Conservation (phyloP, 805 yeast genomes). For the Millerozyma acaciae region DNA sequence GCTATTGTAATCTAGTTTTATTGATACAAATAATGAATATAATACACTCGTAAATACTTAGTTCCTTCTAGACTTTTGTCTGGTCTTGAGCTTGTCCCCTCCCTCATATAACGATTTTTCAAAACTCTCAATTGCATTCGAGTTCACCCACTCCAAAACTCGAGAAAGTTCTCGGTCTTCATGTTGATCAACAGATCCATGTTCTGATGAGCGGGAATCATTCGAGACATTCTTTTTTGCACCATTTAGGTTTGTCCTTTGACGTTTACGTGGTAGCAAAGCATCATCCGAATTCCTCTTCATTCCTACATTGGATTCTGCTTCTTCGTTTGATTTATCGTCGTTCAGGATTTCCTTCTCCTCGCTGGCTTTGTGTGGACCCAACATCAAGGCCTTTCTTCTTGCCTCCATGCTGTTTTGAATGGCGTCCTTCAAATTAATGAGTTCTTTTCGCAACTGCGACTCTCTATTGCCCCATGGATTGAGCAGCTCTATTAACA, state of each 20-base stretch:
- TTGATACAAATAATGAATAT: slow-evolving; percentile 3
- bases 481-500: slow-evolving; percentile 62
- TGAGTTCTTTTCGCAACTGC: slow-evolving; percentile 58
- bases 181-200: slow-evolving; percentile 10
- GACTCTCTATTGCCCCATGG: slow-evolving; percentile 75
- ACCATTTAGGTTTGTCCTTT: too few relatives aligned
- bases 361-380: slow-evolving; percentile 31
- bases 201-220: slow-evolving; percentile 16
- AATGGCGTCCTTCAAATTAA: slow-evolving; percentile 49
- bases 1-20: slow-evolving; percentile 1
- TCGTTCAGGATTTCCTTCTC: slow-evolving; percentile 15
- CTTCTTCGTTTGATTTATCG: slow-evolving; percentile 6
- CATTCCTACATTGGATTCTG: slow-evolving; percentile 21
- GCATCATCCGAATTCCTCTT: slow-evolving; percentile 33
- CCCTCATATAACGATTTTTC: slow-evolving; percentile 60
- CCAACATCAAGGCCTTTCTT: slow-evolving; percentile 48
- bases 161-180: slow-evolving; percentile 41
- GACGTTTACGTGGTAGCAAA: slow-evolving; percentile 21
- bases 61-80: neutral
- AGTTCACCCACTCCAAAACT: slow-evolving; percentile 60
- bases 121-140: slow-evolving; percentile 47
- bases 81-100: slow-evolving; percentile 30
- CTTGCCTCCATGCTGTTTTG: slow-evolving; percentile 56
- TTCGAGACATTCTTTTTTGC: slow-evolving; percentile 30
- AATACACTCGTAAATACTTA: slow-evolving; percentile 6